Conservation (phyloP, 2,329 filamentous ascomycete genomes). For the Periconia sp. region DNA sequence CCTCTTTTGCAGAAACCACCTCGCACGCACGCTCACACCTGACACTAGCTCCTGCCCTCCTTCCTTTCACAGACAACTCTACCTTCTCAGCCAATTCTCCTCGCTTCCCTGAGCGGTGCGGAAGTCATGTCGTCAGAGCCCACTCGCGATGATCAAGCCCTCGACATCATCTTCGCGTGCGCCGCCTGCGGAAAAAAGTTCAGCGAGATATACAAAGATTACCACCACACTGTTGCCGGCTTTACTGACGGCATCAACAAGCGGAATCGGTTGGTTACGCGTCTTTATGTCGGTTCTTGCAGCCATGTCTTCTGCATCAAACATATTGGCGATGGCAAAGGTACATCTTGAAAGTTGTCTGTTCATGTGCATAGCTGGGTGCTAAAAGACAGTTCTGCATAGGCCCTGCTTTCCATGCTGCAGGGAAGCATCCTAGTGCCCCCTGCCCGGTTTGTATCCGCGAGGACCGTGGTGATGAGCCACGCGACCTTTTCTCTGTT, state of each 20-base stretch:
- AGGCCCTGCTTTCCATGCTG: constrained; percentile 52
- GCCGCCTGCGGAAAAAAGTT: constrained; percentile 50
- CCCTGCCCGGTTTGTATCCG: constrained; percentile 49
- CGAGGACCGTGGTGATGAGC: constrained; percentile 36
- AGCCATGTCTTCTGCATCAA: constrained; percentile 52
- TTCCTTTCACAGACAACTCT: neutral
- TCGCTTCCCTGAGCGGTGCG: neutral
- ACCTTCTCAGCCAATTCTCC: neutral
- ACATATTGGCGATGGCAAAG: constrained; percentile 51
- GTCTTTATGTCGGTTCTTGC: constrained; percentile 52
- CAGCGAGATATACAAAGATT: constrained; percentile 48
- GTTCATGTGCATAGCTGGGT: neutral
- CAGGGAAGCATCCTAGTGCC: constrained; percentile 43
- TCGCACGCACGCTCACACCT: neutral
- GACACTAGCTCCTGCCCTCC: neutral
- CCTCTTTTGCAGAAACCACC: neutral
- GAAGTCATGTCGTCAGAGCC: constrained; percentile 4
- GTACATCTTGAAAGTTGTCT: constrained; percentile 33
- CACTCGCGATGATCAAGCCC: constrained; percentile 7
- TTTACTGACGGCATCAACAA: constrained; percentile 41
- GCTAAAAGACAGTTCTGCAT: constrained; percentile 1
- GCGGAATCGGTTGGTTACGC: constrained; percentile 44
- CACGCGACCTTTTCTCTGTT: constrained; percentile 48
- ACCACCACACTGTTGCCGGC: constrained; percentile 39
- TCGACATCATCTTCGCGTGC: constrained; percentile 54